Base-by-base conservation (phyloP, 2,329 filamentous ascomycete species). In the Triangularia verruculosa region DNA sequence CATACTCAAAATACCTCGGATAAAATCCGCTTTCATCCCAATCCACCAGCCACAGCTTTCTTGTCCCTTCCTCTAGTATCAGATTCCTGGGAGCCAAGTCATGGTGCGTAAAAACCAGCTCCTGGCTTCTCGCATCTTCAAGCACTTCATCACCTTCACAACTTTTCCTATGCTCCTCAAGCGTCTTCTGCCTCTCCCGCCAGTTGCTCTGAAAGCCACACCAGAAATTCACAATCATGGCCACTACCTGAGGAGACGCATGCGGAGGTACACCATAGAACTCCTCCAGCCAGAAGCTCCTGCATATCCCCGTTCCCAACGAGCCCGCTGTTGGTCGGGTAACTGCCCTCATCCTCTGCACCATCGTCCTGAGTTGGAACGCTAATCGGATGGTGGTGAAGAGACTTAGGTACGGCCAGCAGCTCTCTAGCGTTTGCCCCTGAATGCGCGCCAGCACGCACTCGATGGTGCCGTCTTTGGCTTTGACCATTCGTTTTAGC, bases 271-370 rank as follows among this genome's bases (percentile, higher is more conserved):
- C 32, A 3, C 24, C 56, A 4, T 58, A 58, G 20, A 24, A 34
- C 34, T 58, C 56, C 32, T 58, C 56, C 9, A 58, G 56, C 56
- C 56, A 58, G 12, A 39, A 25, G 20, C 30, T 22, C 30, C 56
- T 32, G 39, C 56, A 58, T 8, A 17, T 17, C 20, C 56, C 56
- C 13, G 56, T 58, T 15, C 30, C 56, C 20, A 34, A 13, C 17
- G 55, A 57, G 8, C 55, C 55, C 2, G 55, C 56, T 11, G 56
- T 58, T n/a, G 24, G 34, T 11, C 56, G 32, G 11, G 56, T 58
- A 1, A 58, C n/a, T 9, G 32, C 27, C n/a, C 56, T 58, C 56
- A 58, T 58, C 9, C 20, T 32, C 12, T 43, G 32, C 5, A 58
- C 32, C 22, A 47, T 58, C 1, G 25, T n/a, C 15, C 56, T 32